A percentile compares a stretch with the other conserved stretches of the same genome.
These are phyloP conservation scores for Xylariales sp. DNA, from an alignment of 2,329 filamentous ascomycete species.

Conservation along the genomic window DNA sequence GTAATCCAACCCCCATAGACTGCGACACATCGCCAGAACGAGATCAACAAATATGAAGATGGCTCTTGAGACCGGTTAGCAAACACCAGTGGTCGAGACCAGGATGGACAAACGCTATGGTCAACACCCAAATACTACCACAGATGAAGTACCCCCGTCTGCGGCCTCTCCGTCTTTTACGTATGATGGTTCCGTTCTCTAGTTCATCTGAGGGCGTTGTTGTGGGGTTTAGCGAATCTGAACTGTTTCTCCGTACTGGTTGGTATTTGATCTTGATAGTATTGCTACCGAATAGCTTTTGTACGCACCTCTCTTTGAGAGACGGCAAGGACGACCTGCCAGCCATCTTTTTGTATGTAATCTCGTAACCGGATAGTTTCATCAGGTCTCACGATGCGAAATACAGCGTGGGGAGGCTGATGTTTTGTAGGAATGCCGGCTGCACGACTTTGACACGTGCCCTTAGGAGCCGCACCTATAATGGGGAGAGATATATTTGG, in stretches of 20 bases:
- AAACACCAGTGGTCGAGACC: neutral
- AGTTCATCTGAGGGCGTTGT: conserved; percentile 1
- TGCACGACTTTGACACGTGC: too few species aligned
- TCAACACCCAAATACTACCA: conserved; percentile 30
- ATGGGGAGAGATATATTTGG: too few species aligned
- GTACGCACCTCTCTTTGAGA: too few species aligned
- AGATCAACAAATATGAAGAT: conserved; percentile 29
- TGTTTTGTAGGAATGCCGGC: too few species aligned
- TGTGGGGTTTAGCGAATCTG: neutral
- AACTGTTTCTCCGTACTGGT: conserved; percentile 2
- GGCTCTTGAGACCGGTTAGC: conserved; percentile 22
- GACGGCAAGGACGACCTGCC: too few species aligned
- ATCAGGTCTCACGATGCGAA: too few species aligned
- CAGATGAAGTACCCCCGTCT: conserved; percentile 25
- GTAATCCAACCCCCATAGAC: conserved; percentile 25
- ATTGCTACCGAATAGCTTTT: conserved; percentile 3
- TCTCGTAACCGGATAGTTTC: too few species aligned
- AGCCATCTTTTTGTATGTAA: too few species aligned
- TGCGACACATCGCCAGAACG: conserved; percentile 24
- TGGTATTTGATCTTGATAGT: conserved; percentile 3
- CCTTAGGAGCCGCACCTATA: too few species aligned
- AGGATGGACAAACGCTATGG: conserved; percentile 28
- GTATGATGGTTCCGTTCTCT: neutral
- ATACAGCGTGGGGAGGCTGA: too few species aligned
- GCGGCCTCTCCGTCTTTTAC: conserved; percentile 11